phyloP scores from a whole-genome alignment of 2,329 filamentous ascomycete genomes.

The Aspergillus candidus region DNA sequence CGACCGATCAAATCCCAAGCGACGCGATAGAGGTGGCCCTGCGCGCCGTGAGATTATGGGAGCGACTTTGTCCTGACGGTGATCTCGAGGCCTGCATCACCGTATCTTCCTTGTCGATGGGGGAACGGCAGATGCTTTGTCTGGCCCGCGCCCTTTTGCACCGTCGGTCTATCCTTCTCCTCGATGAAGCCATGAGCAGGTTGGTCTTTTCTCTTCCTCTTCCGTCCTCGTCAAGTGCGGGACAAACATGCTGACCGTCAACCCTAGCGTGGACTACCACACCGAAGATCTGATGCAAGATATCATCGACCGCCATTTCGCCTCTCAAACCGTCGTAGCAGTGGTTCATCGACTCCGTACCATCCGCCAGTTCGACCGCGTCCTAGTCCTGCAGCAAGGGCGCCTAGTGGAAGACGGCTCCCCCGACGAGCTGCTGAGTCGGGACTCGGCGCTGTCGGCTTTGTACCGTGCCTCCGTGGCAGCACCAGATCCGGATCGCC shows the following conservation, averaged over 20 bases:
- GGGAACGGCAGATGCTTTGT: no score
- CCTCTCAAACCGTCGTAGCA: slow-evolving; percentile 2
- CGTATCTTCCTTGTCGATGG: no score
- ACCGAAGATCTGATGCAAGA: slow-evolving; percentile 2
- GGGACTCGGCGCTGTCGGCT: slow-evolving; percentile 1
- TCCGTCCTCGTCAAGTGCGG: neutral
- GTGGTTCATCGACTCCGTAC: slow-evolving; percentile 2
- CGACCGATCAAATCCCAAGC: neutral
- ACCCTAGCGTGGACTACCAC: slow-evolving; percentile 4
- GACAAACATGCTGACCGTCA: no score
- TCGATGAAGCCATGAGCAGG: slow-evolving; percentile 13
- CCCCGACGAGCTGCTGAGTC: neutral
- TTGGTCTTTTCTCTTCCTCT: slow-evolving; percentile 18
- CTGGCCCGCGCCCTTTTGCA: no score
- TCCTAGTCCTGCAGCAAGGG: neutral
- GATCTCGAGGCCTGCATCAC: no score
- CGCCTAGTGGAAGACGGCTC: slow-evolving; percentile 1
- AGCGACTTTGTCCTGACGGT: no score
- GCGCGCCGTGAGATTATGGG: no score
- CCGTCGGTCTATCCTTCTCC: no score
- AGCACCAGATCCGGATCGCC: no score
- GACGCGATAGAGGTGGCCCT: neutral
- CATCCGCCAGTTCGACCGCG: slow-evolving; percentile 1
- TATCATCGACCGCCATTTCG: slow-evolving; percentile 4
- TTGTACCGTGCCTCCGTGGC: neutral